These are phyloP conservation scores for Pythium angustatum DNA, from an alignment of 352 stramenopile species.

Conservation along the genomic window DNA sequence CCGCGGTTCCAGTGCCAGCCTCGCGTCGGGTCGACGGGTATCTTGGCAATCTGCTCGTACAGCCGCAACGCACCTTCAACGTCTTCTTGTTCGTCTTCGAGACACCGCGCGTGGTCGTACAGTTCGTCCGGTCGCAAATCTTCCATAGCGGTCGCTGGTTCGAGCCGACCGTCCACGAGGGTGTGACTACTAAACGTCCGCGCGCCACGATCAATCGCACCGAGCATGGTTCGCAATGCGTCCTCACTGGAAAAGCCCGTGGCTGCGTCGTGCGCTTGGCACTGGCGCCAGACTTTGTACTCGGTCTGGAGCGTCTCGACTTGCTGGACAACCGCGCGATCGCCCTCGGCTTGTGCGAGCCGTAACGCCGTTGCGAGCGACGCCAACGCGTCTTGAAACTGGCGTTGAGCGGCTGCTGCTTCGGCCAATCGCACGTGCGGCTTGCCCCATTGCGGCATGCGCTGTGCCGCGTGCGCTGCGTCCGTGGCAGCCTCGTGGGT, in stretches of 20 bases:
- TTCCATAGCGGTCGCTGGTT: too few species aligned
- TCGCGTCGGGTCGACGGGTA: neutral
- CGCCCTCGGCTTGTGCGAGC: neutral
- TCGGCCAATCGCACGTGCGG: neutral
- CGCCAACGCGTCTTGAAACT: neutral
- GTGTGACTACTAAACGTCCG: neutral
- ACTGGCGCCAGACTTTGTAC: neutral
- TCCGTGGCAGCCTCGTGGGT: neutral
- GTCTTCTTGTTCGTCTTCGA: neutral
- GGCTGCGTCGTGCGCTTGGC: neutral
- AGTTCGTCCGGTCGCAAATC: conserved; percentile 4
- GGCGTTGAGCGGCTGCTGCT: neutral
- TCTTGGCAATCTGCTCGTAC: conserved; percentile 3
- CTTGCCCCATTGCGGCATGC: conserved; percentile 1
- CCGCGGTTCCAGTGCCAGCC: neutral
- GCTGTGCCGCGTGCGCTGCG: neutral
- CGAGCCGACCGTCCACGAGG: too few species aligned
- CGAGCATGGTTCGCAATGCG: too few species aligned
- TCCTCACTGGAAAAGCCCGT: too few species aligned
- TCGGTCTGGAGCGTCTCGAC: neutral
- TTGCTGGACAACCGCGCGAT: neutral
- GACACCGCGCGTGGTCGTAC: neutral
- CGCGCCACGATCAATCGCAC: neutral
- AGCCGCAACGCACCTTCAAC: neutral
- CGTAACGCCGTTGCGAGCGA: neutral